A percentile compares a stretch with the other conserved stretches of the same genome.
phyloP scores from a whole-genome alignment of 2,329 filamentous ascomycete genomes.

The Fusarium sp. region DNA sequence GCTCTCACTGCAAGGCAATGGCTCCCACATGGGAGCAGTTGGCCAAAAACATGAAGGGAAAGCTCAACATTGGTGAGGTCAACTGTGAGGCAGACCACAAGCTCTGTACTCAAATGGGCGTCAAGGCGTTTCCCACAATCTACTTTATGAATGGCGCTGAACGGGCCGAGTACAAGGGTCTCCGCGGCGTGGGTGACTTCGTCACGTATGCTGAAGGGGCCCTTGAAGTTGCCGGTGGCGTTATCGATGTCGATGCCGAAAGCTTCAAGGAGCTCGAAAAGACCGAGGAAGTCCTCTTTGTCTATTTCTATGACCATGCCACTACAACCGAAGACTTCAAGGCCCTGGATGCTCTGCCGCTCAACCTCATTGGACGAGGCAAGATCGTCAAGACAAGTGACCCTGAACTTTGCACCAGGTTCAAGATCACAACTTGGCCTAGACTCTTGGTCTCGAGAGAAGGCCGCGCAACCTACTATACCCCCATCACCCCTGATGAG shows the following conservation, averaged over 20 bases:
- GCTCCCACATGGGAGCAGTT: constrained; percentile 91
- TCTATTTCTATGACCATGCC: constrained; percentile 98
- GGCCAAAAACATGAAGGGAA: constrained; percentile 90
- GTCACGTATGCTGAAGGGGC: constrained; percentile 90
- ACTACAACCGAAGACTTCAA: constrained; percentile 93
- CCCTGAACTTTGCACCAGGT: constrained; percentile 80
- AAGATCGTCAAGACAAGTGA: constrained; percentile 94
- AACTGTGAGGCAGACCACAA: constrained; percentile 90
- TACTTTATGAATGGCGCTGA: constrained; percentile 94
- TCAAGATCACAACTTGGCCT: constrained; percentile 98
- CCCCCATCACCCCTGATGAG: constrained; percentile 86
- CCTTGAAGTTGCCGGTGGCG: constrained; percentile 80
- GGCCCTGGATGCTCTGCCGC: constrained; percentile 86
- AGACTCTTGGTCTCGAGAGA: constrained; percentile 90
- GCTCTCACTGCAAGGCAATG: constrained; percentile 93
- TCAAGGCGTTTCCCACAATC: constrained; percentile 88
- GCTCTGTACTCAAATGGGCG: constrained; percentile 91
- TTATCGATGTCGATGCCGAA: constrained; percentile 84
- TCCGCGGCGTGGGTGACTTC: constrained; percentile 92
- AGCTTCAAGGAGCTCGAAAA: constrained; percentile 87
- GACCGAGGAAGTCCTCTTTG: constrained; percentile 94
- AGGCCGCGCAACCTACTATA: constrained; percentile 91
- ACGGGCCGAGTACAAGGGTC: constrained; percentile 91
- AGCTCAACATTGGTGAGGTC: constrained; percentile 93
- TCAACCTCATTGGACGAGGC: constrained; percentile 91